Evolutionary conservation across 2,329 filamentous ascomycete genomes (phyloP).

Genomic region (Sporothrix humicola): DNA sequence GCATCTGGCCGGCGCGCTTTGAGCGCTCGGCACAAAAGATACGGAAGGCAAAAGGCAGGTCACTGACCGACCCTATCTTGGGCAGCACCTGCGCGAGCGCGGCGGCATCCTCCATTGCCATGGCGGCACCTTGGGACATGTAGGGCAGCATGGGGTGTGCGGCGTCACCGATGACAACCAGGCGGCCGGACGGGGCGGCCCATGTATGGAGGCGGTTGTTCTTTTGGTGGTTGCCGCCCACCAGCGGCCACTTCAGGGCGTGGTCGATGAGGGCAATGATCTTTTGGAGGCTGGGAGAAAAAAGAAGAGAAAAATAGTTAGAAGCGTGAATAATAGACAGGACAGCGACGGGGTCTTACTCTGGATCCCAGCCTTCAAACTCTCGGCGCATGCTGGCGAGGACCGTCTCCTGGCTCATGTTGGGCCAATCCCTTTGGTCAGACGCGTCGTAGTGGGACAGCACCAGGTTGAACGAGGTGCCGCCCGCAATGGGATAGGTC

Average conservation of each 20-base stretch:
- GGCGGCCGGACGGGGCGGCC: constrained; percentile 40
- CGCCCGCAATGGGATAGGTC: constrained; percentile 52
- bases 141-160: constrained; percentile 55
- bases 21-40: constrained; percentile 49
- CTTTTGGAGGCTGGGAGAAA: constrained; percentile 47
- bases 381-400: constrained; percentile 45
- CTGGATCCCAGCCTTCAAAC: constrained; percentile 45
- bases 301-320: no score
- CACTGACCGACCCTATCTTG: constrained; percentile 39
- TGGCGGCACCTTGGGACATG: constrained; percentile 55
- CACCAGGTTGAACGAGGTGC: constrained; percentile 54
- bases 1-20: constrained; percentile 48
- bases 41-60: constrained; percentile 45
- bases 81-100: constrained; percentile 50
- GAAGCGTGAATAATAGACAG: no score
- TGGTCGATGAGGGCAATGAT: constrained; percentile 46
- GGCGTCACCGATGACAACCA: constrained; percentile 43
- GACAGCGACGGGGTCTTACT: constrained; percentile 39
- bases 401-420: constrained; percentile 18
- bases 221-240: constrained; percentile 47
- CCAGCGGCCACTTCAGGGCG: constrained; percentile 35
- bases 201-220: constrained; percentile 32
- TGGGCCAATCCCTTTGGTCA: constrained; percentile 41
- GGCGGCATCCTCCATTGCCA: constrained; percentile 57
- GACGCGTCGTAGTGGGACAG: constrained; percentile 50